Conservation (phyloP, 1,139 yeast genomes). For the Debaryomyces sp. region DNA sequence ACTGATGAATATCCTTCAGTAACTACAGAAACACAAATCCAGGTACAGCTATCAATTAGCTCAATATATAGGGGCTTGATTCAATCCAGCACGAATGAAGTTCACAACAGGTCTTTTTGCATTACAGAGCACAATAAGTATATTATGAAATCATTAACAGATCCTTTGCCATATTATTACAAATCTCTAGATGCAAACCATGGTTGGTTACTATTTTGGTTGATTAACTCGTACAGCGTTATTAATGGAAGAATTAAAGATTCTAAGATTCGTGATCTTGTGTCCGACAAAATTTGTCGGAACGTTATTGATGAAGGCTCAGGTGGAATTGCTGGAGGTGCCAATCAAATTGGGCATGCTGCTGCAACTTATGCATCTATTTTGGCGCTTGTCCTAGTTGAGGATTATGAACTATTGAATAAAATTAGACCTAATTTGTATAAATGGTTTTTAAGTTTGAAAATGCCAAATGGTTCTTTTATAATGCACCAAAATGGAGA, state of each 20-base stretch:
- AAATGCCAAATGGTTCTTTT: conserved; percentile 73
- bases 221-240: conserved; percentile 50
- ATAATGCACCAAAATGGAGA: conserved; percentile 81
- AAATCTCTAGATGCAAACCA: conserved; percentile 78
- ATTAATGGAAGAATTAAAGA: conserved; percentile 9
- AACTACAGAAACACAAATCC: conserved; percentile 44
- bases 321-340: conserved; percentile 89
- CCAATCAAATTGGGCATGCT: conserved; percentile 76
- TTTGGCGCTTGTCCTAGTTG: conserved; percentile 59
- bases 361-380: conserved; percentile 87
- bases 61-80: conserved; percentile 29
- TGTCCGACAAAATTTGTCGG: conserved; percentile 27
- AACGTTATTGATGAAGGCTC: conserved; percentile 33
- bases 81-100: conserved; percentile 26
- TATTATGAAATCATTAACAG: conserved; percentile 32
- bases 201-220: conserved; percentile 92
- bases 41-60: conserved; percentile 39
- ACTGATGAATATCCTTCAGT: conserved; percentile 26
- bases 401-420: conserved; percentile 38
- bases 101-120: conserved; percentile 19
- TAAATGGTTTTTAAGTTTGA: conserved; percentile 67
- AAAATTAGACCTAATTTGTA: conserved; percentile 43
- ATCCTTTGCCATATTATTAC: conserved; percentile 52
- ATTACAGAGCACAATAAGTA: conserved; percentile 21
- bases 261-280: conserved; percentile 15